Evolutionary conservation across 352 stramenopile species (phyloP), one percentile per base, ranked within the genome.

Genomic region (Achlya hypogyna): DNA sequence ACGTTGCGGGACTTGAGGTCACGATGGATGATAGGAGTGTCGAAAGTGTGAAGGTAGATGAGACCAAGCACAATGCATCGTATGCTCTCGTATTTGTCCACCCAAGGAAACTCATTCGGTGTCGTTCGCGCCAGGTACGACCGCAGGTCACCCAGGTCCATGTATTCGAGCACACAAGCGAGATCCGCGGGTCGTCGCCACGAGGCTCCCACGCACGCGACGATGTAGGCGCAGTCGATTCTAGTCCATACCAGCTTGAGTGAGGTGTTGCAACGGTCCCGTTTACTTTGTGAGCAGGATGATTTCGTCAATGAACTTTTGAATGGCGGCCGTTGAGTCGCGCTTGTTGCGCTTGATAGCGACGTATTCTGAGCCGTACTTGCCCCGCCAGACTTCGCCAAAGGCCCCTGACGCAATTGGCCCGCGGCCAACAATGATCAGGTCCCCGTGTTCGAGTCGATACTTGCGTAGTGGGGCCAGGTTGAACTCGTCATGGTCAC

Each of bases 11-110:
- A 56, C 28, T 56, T 56, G 35, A 91, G 73, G 31, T 91, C 83
- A 29, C 83, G 78, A 58, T 91, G 83, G 60, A 91, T 89, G 62
- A 91, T 90, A 12, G 83, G 85, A 5, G 82, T 87, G 62, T 77
- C 86, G 66, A 90, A 91, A 38, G 78, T 89, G 63, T 93, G 85
- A 18, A 93, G 75, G 62, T 91, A 93, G n/a, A 91, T 77, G 28
- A 93, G 75, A 22, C 72, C 74, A 28, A 42, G 31, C 9, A 27
- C 53, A 47, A 62, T 47, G 34, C 18, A 18, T 49, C 18, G 18
- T 20, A 49, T 49, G 22, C 42, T 49, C 22, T 20, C 18, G 18
- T 49, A n/a, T 25, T 62, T 62, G 29, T 62, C 9, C 10, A 22
- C n/a, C 12, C 22, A 62, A 1, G 53, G 29, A 43, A 62, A 62